Conservation (phyloP, 1,284 basidiomycete genomes). For the Malassezia brasiliensis region DNA sequence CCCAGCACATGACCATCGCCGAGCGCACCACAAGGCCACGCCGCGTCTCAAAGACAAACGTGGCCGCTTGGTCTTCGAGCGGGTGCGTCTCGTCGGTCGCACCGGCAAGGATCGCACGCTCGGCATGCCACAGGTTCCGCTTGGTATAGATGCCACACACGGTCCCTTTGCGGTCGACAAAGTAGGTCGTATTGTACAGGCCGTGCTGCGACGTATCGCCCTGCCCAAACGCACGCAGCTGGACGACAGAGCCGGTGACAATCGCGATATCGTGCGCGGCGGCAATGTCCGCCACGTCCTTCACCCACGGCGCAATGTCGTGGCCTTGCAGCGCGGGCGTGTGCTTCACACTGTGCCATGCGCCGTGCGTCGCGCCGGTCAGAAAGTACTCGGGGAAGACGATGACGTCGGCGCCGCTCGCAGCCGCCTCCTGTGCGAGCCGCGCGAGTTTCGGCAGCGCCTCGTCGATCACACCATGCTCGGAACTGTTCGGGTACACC, state of each 20-base stretch:
- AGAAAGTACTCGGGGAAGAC: slow-evolving; percentile 46
- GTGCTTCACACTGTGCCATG: slow-evolving; percentile 20
- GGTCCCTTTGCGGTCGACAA: slow-evolving; percentile 26
- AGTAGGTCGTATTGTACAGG: slow-evolving; percentile 45
- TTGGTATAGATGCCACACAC: slow-evolving; percentile 40
- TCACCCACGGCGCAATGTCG: background rate
- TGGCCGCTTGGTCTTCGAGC: slow-evolving; percentile 20
- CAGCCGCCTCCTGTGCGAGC: background rate
- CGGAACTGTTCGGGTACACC: slow-evolving; percentile 14
- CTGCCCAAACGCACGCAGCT: slow-evolving; percentile 24
- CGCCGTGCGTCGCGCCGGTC: slow-evolving; percentile 33
- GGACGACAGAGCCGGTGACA: slow-evolving; percentile 42
- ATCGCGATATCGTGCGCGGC: slow-evolving; percentile 31
- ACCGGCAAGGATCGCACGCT: slow-evolving; percentile 27
- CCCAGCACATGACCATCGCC: slow-evolving; percentile 43
- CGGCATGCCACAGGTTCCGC: slow-evolving; percentile 44
- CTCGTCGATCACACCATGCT: background rate
- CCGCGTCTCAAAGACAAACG: slow-evolving; percentile 35
- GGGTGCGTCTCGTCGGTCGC: slow-evolving; percentile 30
- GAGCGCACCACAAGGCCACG: slow-evolving; percentile 29
- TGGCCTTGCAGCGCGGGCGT: slow-evolving; percentile 9
- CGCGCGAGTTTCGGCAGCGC: background rate
- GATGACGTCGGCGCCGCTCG: slow-evolving; percentile 31
- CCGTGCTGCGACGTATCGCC: slow-evolving; percentile 11
- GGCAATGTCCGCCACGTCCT: background rate